Base-by-base conservation (phyloP, 2,329 filamentous ascomycete genomes). In the Colletotrichum sidae region DNA sequence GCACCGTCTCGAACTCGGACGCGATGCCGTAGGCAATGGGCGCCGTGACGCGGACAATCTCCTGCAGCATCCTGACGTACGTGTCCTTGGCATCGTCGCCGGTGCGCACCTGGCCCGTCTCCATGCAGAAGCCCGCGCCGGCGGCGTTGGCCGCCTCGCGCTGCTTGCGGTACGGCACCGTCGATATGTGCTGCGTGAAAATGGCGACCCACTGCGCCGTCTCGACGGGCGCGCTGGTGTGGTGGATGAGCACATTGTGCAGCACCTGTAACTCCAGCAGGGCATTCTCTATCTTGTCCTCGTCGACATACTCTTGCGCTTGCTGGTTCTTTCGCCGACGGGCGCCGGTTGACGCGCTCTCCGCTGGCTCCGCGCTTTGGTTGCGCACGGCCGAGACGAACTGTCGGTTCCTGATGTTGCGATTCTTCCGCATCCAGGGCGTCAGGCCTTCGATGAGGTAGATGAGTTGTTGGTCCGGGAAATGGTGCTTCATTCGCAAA, bases 111-210 rank as follows among this genome's bases (percentile, higher is more conserved):
- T 95, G 92, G 0, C 92, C 92, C 1, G 83, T 81, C 57, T 93
- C 91, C 90, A 94, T 94, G 77, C 92, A 94, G 74, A 95, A 95
- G 0, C 86, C 83, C 2, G 87, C 88, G 11, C 84, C 81, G 2
- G 84, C 82, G 58, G 80, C 81, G 69, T 78, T 78, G 53, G 78
- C 75, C 39, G 77, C 76, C 60, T 88, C 85, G 25, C 78, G 77
- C 69, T 84, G 82, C 55, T 80, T 85, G 68, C 87, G 87, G 75
- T 94, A 94, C 0, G 91, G 92, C 25, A 91, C 88, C 1, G 89
- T 92, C 8, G 90, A 91, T 53, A 95, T 89, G 73, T 95, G 90
- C 72, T 94, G 90, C 0, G 92, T 95, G 71, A 94, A 93, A 39
- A 86, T 82, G 37, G 84, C 80, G 37, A 94, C 88, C 90, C 91